Conservation (phyloP, 2,329 filamentous ascomycete genomes). For the Alternaria incomplexa region DNA sequence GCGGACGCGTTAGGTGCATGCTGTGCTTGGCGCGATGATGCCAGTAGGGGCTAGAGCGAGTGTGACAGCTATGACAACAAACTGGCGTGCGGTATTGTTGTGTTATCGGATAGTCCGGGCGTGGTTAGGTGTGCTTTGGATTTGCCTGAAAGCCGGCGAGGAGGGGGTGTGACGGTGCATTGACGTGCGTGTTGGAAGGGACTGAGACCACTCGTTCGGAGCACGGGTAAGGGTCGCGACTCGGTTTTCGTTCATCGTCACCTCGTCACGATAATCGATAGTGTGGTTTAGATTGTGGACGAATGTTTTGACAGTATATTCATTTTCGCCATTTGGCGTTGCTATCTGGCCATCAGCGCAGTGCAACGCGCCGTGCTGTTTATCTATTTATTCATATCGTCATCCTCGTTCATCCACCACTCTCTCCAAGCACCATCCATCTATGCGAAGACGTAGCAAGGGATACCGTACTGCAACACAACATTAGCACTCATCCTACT, state of each 20-base stretch:
- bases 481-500: background rate
- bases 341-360: too few species aligned
- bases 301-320: background rate
- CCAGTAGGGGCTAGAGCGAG: background rate
- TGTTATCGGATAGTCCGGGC: background rate
- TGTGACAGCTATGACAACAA: background rate
- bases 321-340: background rate
- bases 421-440: slow-evolving; percentile 16
- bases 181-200: background rate
- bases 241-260: background rate
- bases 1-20: background rate
- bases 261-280: background rate
- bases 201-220: background rate
- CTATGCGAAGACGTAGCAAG: slow-evolving; percentile 45
- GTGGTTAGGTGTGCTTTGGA: background rate
- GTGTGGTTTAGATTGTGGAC: background rate
- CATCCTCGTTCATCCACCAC: background rate
- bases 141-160: background rate
- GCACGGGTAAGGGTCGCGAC: background rate
- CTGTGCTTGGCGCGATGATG: background rate
- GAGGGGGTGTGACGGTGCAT: background rate
- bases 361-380: background rate
- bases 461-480: slow-evolving; percentile 41
- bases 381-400: background rate
- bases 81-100: background rate